phyloP scores from a whole-genome alignment of 140 eudicot genomes.

The Flaveria floridana region DNA sequence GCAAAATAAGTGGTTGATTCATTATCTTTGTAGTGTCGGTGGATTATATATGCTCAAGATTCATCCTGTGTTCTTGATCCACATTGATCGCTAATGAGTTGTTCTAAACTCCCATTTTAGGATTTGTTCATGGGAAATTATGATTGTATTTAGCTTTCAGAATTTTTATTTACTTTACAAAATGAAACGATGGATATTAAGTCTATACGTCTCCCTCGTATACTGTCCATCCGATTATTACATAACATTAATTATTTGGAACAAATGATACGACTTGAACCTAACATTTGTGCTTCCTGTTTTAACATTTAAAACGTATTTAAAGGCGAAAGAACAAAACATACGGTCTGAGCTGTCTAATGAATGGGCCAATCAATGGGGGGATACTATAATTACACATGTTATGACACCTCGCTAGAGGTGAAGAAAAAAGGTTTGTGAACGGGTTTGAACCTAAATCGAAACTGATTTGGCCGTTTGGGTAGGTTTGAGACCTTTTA shows the following conservation, averaged over 20 bases:
- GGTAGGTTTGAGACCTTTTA: too few species aligned
- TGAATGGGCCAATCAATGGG: too few species aligned
- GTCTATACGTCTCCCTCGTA: too few species aligned
- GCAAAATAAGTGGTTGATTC: slow-evolving; percentile 12
- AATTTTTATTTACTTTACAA: too few species aligned
- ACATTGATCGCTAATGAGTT: background rate
- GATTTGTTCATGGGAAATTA: slow-evolving; percentile 18
- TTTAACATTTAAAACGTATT: background rate
- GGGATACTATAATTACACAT: too few species aligned
- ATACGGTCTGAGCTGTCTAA: background rate
- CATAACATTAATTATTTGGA: background rate
- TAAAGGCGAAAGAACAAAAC: background rate
- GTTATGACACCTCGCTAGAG: too few species aligned
- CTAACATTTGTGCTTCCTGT: background rate
- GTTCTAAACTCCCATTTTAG: background rate
- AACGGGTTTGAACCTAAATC: too few species aligned
- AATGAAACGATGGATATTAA: too few species aligned
- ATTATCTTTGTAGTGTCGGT: slow-evolving; percentile 18
- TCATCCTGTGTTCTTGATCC: slow-evolving; percentile 1
- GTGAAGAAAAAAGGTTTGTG: too few species aligned
- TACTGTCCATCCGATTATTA: background rate
- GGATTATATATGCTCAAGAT: background rate
- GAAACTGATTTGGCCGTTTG: too few species aligned
- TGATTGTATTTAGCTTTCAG: background rate
- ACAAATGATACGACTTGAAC: background rate